Evolutionary conservation across 768 basidiomycete genomes (phyloP), one percentile per base, ranked within the genome.

Genomic region (Sporobolomyces pararoseus): DNA sequence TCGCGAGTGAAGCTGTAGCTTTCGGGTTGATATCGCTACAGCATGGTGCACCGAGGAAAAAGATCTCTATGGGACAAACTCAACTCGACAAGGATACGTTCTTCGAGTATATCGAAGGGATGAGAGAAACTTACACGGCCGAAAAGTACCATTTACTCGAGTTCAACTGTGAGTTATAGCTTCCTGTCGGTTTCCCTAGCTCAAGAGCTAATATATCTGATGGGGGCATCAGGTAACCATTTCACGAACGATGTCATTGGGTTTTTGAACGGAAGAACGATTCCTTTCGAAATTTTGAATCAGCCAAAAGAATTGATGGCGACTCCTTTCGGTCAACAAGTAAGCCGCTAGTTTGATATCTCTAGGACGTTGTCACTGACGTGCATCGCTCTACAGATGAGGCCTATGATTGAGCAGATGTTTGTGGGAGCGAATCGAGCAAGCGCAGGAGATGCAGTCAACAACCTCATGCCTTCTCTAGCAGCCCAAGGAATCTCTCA

Each of bases 321-420:
- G 87, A 70, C 83, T 89, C 4, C 91, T 87, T 16, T 84, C 85
- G 13, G 91, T 91, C 72, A 92, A 92, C 59, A 61, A 25, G 59
- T 49, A 13, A 54, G 53, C 46, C 13, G 13, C n/a, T n/a, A n/a
- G n/a, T 47, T 23, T 47, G 21, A 47, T 23, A 13, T 47, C 46
- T 47, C 13, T 23, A 12, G 10, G 46, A 23, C 21, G 12, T 12
- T 13, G 13, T 47, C 46, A n/a, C n/a, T n/a, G n/a, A n/a, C n/a
- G n/a, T n/a, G n/a, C 21, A 7, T 7, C 23, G 46, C 21, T 47
- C 16, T 7, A 10, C 34, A 42, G 39, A 74, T 97, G 53, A 86
- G 89, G 0, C 93, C 94, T 1, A 92, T 88, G 50, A 96, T 98
- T 59, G 93, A 97, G 77, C 82, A 85, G 54, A 92, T 95, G 91